Evolutionary conservation across 768 basidiomycete genomes (phyloP), one percentile per base, ranked within the genome.

Genomic region (Pleurotus djamor): DNA sequence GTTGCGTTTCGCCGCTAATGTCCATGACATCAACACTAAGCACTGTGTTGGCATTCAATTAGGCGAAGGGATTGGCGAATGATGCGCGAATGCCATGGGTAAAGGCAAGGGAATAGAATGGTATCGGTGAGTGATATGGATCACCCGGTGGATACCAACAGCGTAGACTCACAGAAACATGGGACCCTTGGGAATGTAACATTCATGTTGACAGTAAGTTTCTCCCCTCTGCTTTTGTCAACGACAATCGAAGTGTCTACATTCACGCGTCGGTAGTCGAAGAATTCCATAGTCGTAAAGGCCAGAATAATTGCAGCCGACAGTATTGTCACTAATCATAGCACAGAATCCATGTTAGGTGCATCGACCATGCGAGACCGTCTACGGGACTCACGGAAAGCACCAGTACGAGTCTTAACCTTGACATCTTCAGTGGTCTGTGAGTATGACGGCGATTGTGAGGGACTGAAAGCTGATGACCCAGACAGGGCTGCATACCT

Each of bases 391-490:
- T 72, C 66, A 96, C 95, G 79, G 66, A 95, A 79, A 64, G 92
- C 96, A 65, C 92, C 96, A 48, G 92, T 94, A 59, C 95, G 86
- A 36, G 97, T 98, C 82, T 95, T 95, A 76, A 99, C 93, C 78
- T 98, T 98, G 63, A 99, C 97, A 80, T 99, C 97, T 70, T 98
- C 97, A 72, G 93, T 93, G 38, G 97, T 99, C 96, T 99, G 67
- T 35, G 49, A 48, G 35, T 34, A n/a, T 38, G 32, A 3, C 13
- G 13, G 14, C 36, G 17, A 35, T 8, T 38, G 33, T 16, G 21
- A 45, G 21, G 10, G 44, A 37, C 37, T 34, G 37, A 32, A 45
- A 61, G 50, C 61, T 43, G 38, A 58, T 48, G 48, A 59, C 47
- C 28, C 47, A 49, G 64, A 0, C 8, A 50, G 58, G 34, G 33